These are phyloP conservation scores for Apiospora pterosperma DNA, from an alignment of 2,329 filamentous ascomycete genomes.

Conservation along the genomic window DNA sequence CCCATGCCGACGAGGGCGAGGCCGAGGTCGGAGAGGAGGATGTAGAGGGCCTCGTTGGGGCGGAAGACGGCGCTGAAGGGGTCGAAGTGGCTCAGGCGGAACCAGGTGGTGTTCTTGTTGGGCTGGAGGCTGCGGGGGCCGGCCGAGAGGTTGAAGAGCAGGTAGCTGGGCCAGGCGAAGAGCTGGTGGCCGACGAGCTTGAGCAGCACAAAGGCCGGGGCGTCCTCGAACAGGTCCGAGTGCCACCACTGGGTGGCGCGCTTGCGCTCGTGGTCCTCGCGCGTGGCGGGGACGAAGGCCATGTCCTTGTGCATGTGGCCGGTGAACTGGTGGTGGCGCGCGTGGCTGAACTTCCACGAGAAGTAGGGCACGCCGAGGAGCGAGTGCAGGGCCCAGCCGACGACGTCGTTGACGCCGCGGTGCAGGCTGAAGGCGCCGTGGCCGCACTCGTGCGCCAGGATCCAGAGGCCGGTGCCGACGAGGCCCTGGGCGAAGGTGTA, in stretches of 20 bases:
- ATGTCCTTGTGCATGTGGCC: conserved; percentile 67
- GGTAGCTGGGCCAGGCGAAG: conserved; percentile 62
- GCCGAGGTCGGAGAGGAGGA: conserved; percentile 59
- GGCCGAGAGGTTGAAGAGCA: conserved; percentile 55
- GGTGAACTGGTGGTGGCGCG: conserved; percentile 66
- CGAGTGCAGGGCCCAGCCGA: conserved; percentile 65
- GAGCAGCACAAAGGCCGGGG: conserved; percentile 52
- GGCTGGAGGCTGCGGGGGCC: conserved; percentile 49
- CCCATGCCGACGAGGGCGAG: conserved; percentile 46
- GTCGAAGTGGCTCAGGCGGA: conserved; percentile 55
- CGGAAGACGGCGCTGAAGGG: conserved; percentile 60
- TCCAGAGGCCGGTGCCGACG: conserved; percentile 67
- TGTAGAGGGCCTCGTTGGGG: conserved; percentile 50
- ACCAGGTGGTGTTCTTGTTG: conserved; percentile 36
- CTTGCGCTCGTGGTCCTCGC: conserved; percentile 31
- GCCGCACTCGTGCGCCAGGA: conserved; percentile 68
- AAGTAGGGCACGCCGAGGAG: conserved; percentile 67
- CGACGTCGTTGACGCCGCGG: conserved; percentile 53
- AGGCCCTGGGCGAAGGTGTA: conserved; percentile 66
- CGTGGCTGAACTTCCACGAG: conserved; percentile 69
- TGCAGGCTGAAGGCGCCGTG: conserved; percentile 64
- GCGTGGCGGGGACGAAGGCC: conserved; percentile 55
- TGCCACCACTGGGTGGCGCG: conserved; percentile 21
- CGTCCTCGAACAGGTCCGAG: conserved; percentile 59
- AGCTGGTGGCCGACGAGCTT: conserved; percentile 60